Conservation (phyloP, 129 eudicot genomes). For the Glebionis coronaria region DNA sequence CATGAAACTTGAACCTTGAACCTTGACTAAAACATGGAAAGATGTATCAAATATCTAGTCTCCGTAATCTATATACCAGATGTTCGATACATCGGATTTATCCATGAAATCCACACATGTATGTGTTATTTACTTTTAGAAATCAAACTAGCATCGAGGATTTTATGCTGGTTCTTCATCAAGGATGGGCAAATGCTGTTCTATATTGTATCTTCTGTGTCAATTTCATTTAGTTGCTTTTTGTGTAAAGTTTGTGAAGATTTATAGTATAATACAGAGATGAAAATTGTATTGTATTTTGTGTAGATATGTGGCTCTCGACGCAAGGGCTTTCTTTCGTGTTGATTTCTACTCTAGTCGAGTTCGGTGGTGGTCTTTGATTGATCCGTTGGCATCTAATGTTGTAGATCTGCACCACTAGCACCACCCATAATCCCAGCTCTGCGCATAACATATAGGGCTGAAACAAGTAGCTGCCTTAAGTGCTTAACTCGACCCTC, state of each 20-base stretch:
- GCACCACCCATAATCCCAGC: no score
- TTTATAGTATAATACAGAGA: conserved; percentile 29
- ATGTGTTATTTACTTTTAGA: conserved; percentile 26
- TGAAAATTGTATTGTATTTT: conserved; percentile 32
- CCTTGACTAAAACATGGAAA: conserved; percentile 35
- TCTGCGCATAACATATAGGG: no score
- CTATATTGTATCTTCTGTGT: conserved; percentile 31
- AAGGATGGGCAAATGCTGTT: conserved; percentile 19
- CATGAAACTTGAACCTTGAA: conserved; percentile 97
- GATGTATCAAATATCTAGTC: conserved; percentile 28
- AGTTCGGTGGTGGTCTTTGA: neutral
- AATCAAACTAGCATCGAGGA: conserved; percentile 28
- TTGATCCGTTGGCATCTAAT: neutral
- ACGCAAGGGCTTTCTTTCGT: neutral
- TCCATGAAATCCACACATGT: conserved; percentile 27
- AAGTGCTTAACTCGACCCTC: no score
- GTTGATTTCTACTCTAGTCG: neutral
- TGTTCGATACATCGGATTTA: conserved; percentile 17
- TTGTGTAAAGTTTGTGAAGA: conserved; percentile 37
- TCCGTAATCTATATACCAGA: conserved; percentile 5
- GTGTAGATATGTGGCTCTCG: conserved; percentile 26
- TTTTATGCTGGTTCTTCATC: conserved; percentile 8
- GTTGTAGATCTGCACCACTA: no score
- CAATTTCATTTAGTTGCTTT: conserved; percentile 25
- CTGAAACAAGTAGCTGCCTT: no score